Conservation (phyloP, 2,329 filamentous ascomycete species). For the Aspergillus sp. region DNA sequence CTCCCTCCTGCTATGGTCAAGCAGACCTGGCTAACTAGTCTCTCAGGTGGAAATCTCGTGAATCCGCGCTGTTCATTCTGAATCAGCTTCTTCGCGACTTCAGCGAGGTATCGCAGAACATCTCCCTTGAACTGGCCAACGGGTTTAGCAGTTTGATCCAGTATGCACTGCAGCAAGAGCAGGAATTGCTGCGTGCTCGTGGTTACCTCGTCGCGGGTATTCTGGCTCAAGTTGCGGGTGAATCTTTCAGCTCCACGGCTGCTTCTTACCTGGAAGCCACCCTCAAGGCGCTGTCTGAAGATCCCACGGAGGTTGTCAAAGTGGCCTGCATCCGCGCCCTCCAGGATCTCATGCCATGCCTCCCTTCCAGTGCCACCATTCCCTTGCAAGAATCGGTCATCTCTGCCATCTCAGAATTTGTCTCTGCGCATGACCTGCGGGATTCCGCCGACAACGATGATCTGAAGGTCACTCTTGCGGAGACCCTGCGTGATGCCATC, state of each 20-base stretch:
- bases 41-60: slow-evolving; percentile 63
- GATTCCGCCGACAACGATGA: slow-evolving; percentile 89
- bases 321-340: slow-evolving; percentile 87
- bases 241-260: slow-evolving; percentile 46
- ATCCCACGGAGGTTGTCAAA: slow-evolving; percentile 83
- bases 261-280: slow-evolving; percentile 53
- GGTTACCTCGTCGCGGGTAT: slow-evolving; percentile 84
- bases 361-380: slow-evolving; percentile 50
- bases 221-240: slow-evolving; percentile 66
- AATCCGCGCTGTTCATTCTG: slow-evolving; percentile 79
- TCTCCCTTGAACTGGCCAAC: slow-evolving; percentile 66
- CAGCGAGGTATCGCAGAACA: slow-evolving; percentile 68
- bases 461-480: slow-evolving; percentile 82
- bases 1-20: background rate
- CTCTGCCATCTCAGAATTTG: slow-evolving; percentile 65
- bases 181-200: slow-evolving; percentile 77
- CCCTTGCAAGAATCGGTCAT: slow-evolving; percentile 62
- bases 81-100: slow-evolving; percentile 83
- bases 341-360: slow-evolving; percentile 62
- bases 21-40: slow-evolving; percentile 3
- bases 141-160: slow-evolving; percentile 79
- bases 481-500: slow-evolving; percentile 80
- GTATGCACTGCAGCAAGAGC: slow-evolving; percentile 66
- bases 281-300: slow-evolving; percentile 70
- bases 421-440: slow-evolving; percentile 73